Evolutionary conservation across 257 asterid genomes (phyloP), one percentile per base, ranked within the genome.

Genomic region (Cordia subcordata): DNA sequence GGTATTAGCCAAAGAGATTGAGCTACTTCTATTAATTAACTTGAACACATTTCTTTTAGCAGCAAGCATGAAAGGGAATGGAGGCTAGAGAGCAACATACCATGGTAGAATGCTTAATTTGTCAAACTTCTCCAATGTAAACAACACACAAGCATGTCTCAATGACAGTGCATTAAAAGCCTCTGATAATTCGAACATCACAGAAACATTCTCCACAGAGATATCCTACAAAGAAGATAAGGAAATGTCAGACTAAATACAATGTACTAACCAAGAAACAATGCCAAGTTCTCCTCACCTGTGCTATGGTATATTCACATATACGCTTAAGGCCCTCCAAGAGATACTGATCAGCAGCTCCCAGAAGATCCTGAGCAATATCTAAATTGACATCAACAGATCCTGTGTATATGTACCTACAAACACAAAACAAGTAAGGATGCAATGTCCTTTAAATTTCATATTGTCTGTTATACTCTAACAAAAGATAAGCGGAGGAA

Each of bases 311-410:
- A 63, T 84, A 89, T 66, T 93, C 99, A 18, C 97, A 89, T 4
- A 86, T 80, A 37, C 99, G 94, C 74, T 93, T 93, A 18, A 93
- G 95, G 62, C 99, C 99, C 80, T 93, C 99, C 72, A 93, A 59
- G 21, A 93, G 87, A 85, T 93, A 93, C 87, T 93, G 97, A 72
- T 93, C 99, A 0, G 97, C 94, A 64, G 99, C 99, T 57, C 96
- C 75, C 63, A 93, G 75, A 68, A 93, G 96, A 74, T 93, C 99
- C 62, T 89, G 99, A 15, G 96, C 91, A 27, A 86, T 82, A 54
- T 86, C 95, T 77, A 83, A 66, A 70, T 78, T 80, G 55, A 93
- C 91, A 56, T 83, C 83, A 13, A 86, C 97, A 20, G 96, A 86
- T 72, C 99, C 97, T 0, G 99, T 89, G 77, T 93, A 93, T 69